Base-by-base conservation (phyloP, 306 rosid species). In the Quercus rubra region DNA sequence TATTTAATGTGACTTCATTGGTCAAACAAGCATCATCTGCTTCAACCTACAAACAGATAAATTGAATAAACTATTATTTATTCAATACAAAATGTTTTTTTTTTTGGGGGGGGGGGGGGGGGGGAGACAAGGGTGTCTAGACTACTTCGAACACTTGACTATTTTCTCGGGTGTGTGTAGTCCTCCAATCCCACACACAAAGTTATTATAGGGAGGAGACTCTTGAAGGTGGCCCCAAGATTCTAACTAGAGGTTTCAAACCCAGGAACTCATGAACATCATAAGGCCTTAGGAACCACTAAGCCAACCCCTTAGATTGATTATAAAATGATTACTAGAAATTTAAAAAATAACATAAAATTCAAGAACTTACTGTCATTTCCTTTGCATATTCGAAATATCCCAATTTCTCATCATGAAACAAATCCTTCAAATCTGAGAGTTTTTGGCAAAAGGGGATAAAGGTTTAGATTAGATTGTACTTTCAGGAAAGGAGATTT, bases 341-440 rank as follows among this genome's bases (percentile, higher is more conserved):
- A 78, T 77, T 57, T 38, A 64, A 30, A 77, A 74, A 76, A 33
- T 27, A 19, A 56, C 54, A 25, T 21, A 25, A 73, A 81, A 76
- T 20, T 21, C 69, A 80, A 84, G 77, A 18, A 82, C 94, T 84
- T 74, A 94, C 98, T 20, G 96, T 87, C 55, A 82, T 87, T 86
- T 92, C 92, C 83, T 88, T 94, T 70, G 98, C 98, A 89, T 83
- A 89, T 82, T 89, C 94, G 74, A 94, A 90, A 85, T 84, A 89
- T 64, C 94, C 97, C 55, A 70, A 86, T 84, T 85, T 90, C 87
- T 88, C 97, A 73, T 80, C 90, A 55, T 38, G 21, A 78, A 94
- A 94, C 82, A 90, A 84, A 68, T 88, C 91, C 88, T 84, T 87
- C 89, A 94, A 75, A 82, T 87, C 98, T 94, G 87, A 55, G 72